Evolutionary conservation across 495 filamentous ascomycete genomes (phyloP).

Genomic region (Terfezia claveryi): DNA sequence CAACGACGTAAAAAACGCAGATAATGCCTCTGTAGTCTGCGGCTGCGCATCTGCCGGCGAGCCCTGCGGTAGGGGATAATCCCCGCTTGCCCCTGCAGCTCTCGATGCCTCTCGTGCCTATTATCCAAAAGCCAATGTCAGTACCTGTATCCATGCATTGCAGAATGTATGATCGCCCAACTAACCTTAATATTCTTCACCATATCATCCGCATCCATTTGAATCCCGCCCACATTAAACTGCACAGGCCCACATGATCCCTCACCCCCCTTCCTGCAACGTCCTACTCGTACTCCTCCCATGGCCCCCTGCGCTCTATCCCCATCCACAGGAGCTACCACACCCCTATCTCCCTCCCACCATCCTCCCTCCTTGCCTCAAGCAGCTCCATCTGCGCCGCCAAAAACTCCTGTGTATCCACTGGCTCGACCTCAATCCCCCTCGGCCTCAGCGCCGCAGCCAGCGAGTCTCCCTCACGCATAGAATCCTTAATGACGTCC

Average conservation of each 20-base stretch:
- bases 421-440: constrained; percentile 44
- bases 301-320: constrained; percentile 22
- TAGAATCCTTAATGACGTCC: constrained; percentile 51
- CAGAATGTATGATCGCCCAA: too few relatives aligned
- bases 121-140: constrained; percentile 1
- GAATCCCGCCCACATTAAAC: constrained; percentile 93
- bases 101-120: constrained; percentile 36
- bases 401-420: constrained; percentile 66
- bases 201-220: constrained; percentile 93
- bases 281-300: constrained; percentile 22
- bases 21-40: constrained; percentile 39
- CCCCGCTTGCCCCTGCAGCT: constrained; percentile 21
- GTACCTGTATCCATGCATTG: neutral
- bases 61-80: neutral
- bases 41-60: neutral
- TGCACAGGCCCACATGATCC: constrained; percentile 86
- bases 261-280: constrained; percentile 38
- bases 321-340: constrained; percentile 3
- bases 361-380: constrained; percentile 37
- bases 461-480: constrained; percentile 22
- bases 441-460: constrained; percentile 21
- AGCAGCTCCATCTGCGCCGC: constrained; percentile 46
- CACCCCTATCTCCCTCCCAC: constrained; percentile 3
- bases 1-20: constrained; percentile 43
- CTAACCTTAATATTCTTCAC: constrained; percentile 64